phyloP scores from a whole-genome alignment of 2,329 filamentous ascomycete species.

The Ophiobolus disseminans region DNA sequence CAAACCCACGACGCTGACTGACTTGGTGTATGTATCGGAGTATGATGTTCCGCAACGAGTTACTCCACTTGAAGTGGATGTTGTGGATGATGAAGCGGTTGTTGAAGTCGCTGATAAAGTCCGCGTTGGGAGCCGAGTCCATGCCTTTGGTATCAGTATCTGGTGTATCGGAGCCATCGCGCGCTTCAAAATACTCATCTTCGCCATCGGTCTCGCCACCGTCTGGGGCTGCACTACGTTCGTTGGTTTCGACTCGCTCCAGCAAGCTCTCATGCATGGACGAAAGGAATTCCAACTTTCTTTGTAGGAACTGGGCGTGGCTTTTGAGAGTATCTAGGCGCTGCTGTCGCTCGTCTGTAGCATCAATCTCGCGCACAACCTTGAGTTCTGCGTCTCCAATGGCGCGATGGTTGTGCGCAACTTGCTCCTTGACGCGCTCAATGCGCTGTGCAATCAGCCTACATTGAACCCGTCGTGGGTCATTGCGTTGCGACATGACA shows the following conservation, averaged over 20 bases:
- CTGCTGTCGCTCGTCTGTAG: conserved; percentile 59
- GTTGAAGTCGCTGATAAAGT: conserved; percentile 93
- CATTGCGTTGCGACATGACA: conserved; percentile 78
- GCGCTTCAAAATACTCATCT: conserved; percentile 56
- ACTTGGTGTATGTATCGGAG: conserved; percentile 97
- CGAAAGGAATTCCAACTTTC: conserved; percentile 66
- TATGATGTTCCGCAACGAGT: conserved; percentile 92
- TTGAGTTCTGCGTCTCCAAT: conserved; percentile 78
- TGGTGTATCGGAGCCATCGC: conserved; percentile 60
- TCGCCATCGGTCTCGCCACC: conserved; percentile 50
- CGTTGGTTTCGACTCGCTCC: conserved; percentile 65
- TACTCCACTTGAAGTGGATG: conserved; percentile 98
- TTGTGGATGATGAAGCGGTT: conserved; percentile 99
- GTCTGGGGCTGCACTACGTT: conserved; percentile 55
- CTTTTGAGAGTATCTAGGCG: conserved; percentile 63
- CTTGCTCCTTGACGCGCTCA: conserved; percentile 77
- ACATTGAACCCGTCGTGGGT: conserved; percentile 86
- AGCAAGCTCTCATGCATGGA: conserved; percentile 65
- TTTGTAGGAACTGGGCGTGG: conserved; percentile 63
- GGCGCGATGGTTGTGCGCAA: conserved; percentile 73
- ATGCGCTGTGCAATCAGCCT: conserved; percentile 84
- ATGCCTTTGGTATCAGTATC: conserved; percentile 60
- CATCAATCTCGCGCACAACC: conserved; percentile 62
- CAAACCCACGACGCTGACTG: conserved; percentile 91
- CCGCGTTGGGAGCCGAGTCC: conserved; percentile 73